Evolutionary conservation across 495 filamentous ascomycete species (phyloP).

Genomic region (Cryomyces antarcticus): DNA sequence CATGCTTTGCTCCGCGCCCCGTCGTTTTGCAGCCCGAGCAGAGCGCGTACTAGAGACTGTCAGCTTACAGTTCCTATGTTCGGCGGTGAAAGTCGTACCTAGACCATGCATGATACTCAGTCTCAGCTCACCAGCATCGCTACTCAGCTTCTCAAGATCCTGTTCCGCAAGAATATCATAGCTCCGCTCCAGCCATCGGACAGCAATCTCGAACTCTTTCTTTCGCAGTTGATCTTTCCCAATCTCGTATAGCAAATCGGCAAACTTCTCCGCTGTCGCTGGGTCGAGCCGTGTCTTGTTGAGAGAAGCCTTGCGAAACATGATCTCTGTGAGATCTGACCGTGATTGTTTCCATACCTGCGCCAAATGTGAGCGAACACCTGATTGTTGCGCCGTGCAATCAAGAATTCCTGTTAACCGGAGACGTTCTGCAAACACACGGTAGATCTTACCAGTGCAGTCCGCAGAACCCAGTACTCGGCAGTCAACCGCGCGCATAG

Average conservation of each 20-base stretch:
- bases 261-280: slow-evolving; percentile 37
- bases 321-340: slow-evolving; percentile 55
- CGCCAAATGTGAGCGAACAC: too few relatives aligned
- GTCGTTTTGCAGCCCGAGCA: slow-evolving; percentile 24
- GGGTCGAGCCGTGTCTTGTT: slow-evolving; percentile 24
- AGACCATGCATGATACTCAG: slow-evolving; percentile 39
- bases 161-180: slow-evolving; percentile 35
- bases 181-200: slow-evolving; percentile 59
- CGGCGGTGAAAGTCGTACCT: slow-evolving; percentile 3
- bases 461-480: slow-evolving; percentile 54
- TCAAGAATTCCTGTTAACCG: neutral
- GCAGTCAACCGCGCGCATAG: slow-evolving; percentile 23
- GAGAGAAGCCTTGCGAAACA: slow-evolving; percentile 39
- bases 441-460: slow-evolving; percentile 48
- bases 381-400: slow-evolving; percentile 1
- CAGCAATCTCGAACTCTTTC: slow-evolving; percentile 30
- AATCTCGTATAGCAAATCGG: slow-evolving; percentile 53
- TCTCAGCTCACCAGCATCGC: slow-evolving; percentile 39
- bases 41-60: slow-evolving; percentile 27
- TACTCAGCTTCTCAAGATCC: slow-evolving; percentile 33
- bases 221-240: slow-evolving; percentile 36
- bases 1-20: slow-evolving; percentile 34
- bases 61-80: neutral
- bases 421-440: too few relatives aligned
- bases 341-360: slow-evolving; percentile 55